Evolutionary conservation across 2,329 filamentous ascomycete genomes (phyloP).

Genomic region (Fragosphaeria purpurea): DNA sequence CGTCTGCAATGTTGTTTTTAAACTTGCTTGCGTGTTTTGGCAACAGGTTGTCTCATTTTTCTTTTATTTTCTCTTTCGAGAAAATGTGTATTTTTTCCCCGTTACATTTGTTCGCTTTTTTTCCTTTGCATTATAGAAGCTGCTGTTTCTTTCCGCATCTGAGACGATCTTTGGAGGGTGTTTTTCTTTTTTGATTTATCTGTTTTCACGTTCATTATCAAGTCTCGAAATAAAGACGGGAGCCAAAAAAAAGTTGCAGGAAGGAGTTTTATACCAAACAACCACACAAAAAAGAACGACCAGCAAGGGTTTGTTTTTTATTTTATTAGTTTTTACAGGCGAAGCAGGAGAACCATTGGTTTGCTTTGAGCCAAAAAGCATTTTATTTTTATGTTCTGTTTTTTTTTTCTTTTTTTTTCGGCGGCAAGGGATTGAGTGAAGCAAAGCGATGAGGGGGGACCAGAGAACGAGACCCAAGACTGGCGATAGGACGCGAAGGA

Average conservation of each 20-base stretch:
- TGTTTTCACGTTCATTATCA: neutral
- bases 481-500: too few species aligned
- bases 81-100: neutral
- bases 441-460: too few species aligned
- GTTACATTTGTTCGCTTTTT: neutral
- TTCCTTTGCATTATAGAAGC: neutral
- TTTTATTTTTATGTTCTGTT: neutral
- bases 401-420: neutral
- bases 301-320: neutral
- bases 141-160: neutral
- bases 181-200: neutral
- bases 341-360: too few species aligned
- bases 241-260: too few species aligned
- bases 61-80: neutral
- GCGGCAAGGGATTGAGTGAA: neutral
- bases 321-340: neutral
- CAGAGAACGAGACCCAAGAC: too few species aligned
- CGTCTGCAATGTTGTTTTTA: neutral
- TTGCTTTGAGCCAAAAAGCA: neutral
- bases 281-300: too few species aligned
- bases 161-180: too few species aligned
- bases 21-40: neutral
- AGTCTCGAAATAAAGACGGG: too few species aligned
- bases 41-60: slow-evolving; percentile 6
- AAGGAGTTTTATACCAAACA: too few species aligned